Base-by-base conservation (phyloP, 2,329 filamentous ascomycete genomes). In the Pseudogymnoascus sp. region DNA sequence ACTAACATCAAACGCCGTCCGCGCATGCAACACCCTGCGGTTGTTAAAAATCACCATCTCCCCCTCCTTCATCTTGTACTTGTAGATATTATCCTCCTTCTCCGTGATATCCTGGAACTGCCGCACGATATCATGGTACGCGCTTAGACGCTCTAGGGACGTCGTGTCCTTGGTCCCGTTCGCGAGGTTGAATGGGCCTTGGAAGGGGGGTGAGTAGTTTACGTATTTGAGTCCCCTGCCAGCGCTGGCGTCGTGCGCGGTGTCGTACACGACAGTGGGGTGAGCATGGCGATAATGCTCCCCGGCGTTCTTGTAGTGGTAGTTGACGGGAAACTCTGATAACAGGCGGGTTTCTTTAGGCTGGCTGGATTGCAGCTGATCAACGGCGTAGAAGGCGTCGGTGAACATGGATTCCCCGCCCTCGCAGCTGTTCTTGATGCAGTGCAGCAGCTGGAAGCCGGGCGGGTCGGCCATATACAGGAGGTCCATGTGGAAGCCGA, bases 1-100 rank as follows among this genome's bases (percentile, higher is more conserved):
- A 0, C 76, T 76, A 0, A 80, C 76, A 72, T 93, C 86, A 75
- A 97, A 97, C 31, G 86, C 84, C 15, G 80, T 82, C 3, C 95
- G 81, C 0, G 92, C 93, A 77, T 97, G 95, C 72, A 96, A 75
- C n/a, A 96, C 81, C 17, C 93, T 82, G 64, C 86, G 77, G 72
- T 97, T 97, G 73, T 96, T 88, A 72, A 99, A 97, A n/a, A 99
- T 82, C 11, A 93, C 92, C 72, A 91, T 96, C 71, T 96, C 90
- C 2, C 93, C 95, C 3, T 89, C 86, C 62, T 85, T 78, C 74
- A 97, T 79, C 75, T 88, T 88, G 64, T 88, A 80, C 77, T 93
- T 82, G 71, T 88, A 88, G 62, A 91, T 75, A 65, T 83, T 83
- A 3, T 77, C 72, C 0, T 95, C 75, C 0, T 83, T 67, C 0